Base-by-base conservation (phyloP, 257 asterid species). In the Asclepias syriaca region DNA sequence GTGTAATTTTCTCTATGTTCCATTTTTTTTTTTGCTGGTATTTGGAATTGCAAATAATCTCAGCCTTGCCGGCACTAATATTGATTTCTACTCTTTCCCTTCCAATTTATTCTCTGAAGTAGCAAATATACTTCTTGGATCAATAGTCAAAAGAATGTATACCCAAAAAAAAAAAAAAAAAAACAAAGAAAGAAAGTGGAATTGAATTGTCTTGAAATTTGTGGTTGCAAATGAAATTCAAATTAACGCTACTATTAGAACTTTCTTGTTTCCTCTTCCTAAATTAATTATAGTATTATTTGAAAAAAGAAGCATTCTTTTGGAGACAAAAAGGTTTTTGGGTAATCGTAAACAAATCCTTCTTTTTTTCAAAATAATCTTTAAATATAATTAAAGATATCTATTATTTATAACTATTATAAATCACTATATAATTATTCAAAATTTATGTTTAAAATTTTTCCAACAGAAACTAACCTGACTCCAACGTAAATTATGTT, bases 331-430 rank as follows among this genome's bases (percentile, higher is more conserved):
- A 4, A 15, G 34, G n/a, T 12, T 67, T 45, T 45, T 74, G 0
- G 72, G 43, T 45, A 56, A 24, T 74, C 16, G 78, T 56, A 67
- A 74, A 66, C 73, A 66, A 66, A 45, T 32, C 8, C 2, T 57
- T 29, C 54, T 46, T 34, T 34, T 34, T 34, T 2, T 34, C 32
- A 29, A 29, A 29, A 29, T 29, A 29, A 29, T 29, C 32, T 29
- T 29, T 29, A 29, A 29, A 29, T 29, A 2, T 29, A 29, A 29
- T 29, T 29, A 29, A 29, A 29, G 32, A 29, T 29, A 29, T 29
- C 32, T 29, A 1, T 29, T 29, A 29, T 2, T 29, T n/a, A n/a
- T n/a, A n/a, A n/a, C n/a, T n/a, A n/a, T n/a, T n/a, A n/a, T n/a
- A n/a, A n/a, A n/a, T n/a, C n/a, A n/a, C n/a, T n/a, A n/a, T n/a